phyloP scores from a whole-genome alignment of 2,329 filamentous ascomycete species.

The Cyphellophora europaea region DNA sequence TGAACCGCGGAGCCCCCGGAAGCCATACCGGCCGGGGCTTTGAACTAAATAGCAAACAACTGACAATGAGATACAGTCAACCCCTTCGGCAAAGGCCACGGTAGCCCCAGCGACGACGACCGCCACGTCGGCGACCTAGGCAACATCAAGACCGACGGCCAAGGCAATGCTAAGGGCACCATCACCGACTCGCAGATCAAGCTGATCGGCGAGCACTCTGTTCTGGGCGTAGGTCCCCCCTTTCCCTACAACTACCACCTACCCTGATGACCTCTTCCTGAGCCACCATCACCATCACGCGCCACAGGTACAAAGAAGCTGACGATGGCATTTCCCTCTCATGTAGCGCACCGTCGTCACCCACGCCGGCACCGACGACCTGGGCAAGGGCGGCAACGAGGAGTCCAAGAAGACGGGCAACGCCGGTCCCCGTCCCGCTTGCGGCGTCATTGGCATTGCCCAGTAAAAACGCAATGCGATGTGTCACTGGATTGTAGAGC shows the following conservation, averaged over 20 bases:
- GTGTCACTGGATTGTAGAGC: too few species aligned
- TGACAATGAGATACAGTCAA: constrained; percentile 59
- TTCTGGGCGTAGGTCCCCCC: constrained; percentile 65
- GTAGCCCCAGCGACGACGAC: constrained; percentile 68
- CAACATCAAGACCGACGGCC: constrained; percentile 89
- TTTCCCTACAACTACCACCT: constrained; percentile 1
- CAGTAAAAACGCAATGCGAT: constrained; percentile 3
- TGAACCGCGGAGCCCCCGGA: background rate
- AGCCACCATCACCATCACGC: too few species aligned
- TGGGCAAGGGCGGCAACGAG: constrained; percentile 83
- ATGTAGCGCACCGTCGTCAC: constrained; percentile 85
- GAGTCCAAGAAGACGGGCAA: constrained; percentile 99
- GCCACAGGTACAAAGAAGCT: too few species aligned
- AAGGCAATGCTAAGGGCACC: constrained; percentile 81
- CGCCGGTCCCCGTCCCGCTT: constrained; percentile 85
- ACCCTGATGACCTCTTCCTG: background rate
- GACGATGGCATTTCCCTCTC: too few species aligned
- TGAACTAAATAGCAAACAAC: constrained; percentile 3
- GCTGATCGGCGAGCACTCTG: constrained; percentile 90
- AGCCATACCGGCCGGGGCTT: background rate
- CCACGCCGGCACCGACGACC: constrained; percentile 91
- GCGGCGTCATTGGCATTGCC: constrained; percentile 89
- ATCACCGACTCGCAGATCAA: constrained; percentile 76
- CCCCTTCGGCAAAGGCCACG: constrained; percentile 86
- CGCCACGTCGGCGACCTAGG: constrained; percentile 97